Base-by-base conservation (phyloP, 345 rosid species). In the Tarenaya hassleriana region DNA sequence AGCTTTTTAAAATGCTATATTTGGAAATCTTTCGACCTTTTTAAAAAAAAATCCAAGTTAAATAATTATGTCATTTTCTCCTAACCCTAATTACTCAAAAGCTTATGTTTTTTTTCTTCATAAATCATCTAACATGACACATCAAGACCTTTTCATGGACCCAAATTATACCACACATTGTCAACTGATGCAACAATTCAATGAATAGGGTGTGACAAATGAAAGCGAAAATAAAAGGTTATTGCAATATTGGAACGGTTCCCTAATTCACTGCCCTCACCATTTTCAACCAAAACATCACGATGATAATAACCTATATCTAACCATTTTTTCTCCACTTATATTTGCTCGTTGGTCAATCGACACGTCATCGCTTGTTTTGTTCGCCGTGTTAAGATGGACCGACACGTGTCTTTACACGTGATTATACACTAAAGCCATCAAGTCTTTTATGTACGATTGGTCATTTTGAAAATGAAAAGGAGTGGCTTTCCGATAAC, bases 401-500 rank as follows among this genome's bases (percentile, higher is more conserved):
- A 35, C 24, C 50, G 63, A 58, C 70, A 65, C 33, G 64, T 58
- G 60, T 66, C 64, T 66, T 49, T 12, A 24, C 5, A 2, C 5
- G 5, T 24, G 29, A 24, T 24, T 24, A 2, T 24, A 24, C 2
- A 24, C 29, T 39, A 66, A 46, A 46, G 64, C 31, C 40, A 66
- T 46, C n/a, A 21, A 58, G 58, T 65, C 49, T 58, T 49, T 51
- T 10, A 58, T 54, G 58, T 65, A 51, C 69, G 58, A 48, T 65
- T 65, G 45, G 52, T 58, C 69, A n/a, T n/a, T n/a, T n/a, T n/a
- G n/a, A n/a, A n/a, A n/a, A n/a, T n/a, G 5, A 24, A 49, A 24
- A 62, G 21, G 49, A 45, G 70, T 66, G 45, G 54, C 59, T 58
- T 66, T 66, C 64, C 70, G 20, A 16, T 1, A 38, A 52, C 64